Percentiles rank a stretch among this genome's conserved stretches.
Evolutionary conservation across 805 yeast species (phyloP).

Genomic region (Nakazawaea wyomingensis): DNA sequence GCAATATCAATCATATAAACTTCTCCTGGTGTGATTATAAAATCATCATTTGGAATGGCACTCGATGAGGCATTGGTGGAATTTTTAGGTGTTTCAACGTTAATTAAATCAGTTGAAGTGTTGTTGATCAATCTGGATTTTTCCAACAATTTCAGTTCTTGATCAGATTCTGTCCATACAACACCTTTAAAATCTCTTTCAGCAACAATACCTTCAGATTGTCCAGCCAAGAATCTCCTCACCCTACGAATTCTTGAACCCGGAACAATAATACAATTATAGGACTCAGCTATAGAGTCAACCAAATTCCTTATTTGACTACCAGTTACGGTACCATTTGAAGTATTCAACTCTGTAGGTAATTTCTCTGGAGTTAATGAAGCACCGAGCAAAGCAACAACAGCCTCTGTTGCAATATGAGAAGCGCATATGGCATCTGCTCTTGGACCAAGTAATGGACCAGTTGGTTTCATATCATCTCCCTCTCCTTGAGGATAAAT

Average conservation of each 20-base stretch:
- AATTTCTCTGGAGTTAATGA: constrained; percentile 71
- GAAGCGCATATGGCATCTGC: constrained; percentile 91
- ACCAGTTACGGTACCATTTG: constrained; percentile 53
- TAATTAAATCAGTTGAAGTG: constrained; percentile 33
- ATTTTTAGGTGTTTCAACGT: constrained; percentile 29
- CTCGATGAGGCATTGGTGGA: constrained; percentile 35
- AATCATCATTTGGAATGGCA: constrained; percentile 76
- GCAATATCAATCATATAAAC: constrained; percentile 80
- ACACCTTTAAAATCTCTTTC: constrained; percentile 93
- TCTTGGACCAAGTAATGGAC: constrained; percentile 76
- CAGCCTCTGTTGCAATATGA: constrained; percentile 83
- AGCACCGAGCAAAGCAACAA: constrained; percentile 69
- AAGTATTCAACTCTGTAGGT: constrained; percentile 44
- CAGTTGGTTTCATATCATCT: constrained; percentile 46
- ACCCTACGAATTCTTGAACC: constrained; percentile 90
- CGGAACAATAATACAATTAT: constrained; percentile 82
- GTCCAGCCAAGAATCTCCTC: constrained; percentile 93
- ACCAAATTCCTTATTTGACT: constrained; percentile 65
- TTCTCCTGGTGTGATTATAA: constrained; percentile 72
- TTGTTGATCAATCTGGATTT: constrained; percentile 29
- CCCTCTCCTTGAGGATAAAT: constrained; percentile 64
- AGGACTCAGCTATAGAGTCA: constrained; percentile 80
- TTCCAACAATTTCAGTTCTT: constrained; percentile 53
- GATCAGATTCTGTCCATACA: constrained; percentile 79
- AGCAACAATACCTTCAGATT: constrained; percentile 85